A percentile compares a stretch with the other conserved stretches of the same genome.
phyloP scores from a whole-genome alignment of 78 protist genomes.

The Speleostelium caveatum region DNA sequence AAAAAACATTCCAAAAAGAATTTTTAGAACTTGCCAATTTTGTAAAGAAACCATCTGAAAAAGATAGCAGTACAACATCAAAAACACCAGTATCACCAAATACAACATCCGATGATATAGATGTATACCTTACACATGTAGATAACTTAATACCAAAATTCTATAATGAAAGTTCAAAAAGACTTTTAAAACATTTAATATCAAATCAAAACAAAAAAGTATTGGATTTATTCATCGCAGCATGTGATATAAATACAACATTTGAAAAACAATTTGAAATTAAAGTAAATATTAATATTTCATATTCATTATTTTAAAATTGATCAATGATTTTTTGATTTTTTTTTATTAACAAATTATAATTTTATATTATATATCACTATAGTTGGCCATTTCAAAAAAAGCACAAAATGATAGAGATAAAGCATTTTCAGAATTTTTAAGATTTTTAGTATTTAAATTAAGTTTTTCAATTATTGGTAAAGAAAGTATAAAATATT shows the following conservation, averaged over 20 bases:
- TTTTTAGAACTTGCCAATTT: neutral
- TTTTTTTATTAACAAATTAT: too few species aligned
- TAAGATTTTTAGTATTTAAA: constrained; percentile 16
- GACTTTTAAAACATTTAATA: constrained; percentile 4
- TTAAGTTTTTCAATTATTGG: constrained; percentile 5
- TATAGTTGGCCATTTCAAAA: neutral
- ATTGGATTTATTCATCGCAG: neutral
- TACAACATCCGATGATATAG: constrained; percentile 15
- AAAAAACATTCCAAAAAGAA: constrained; percentile 27
- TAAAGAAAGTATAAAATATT: constrained; percentile 7
- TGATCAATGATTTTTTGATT: too few species aligned
- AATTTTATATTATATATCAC: too few species aligned
- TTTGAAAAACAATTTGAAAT: constrained; percentile 21
- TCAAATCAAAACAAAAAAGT: constrained; percentile 24
- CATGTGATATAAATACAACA: constrained; percentile 27
- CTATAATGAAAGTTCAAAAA: constrained; percentile 21
- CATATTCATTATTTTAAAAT: too few species aligned
- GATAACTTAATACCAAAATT: constrained; percentile 45
- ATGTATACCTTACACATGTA: constrained; percentile 11
- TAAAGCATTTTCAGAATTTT: constrained; percentile 22
- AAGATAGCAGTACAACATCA: neutral
- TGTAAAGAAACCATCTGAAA: neutral
- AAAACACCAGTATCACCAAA: neutral
- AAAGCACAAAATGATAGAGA: neutral
- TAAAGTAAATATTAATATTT: too few species aligned